Base-by-base conservation (phyloP, 192 early-diverging fungal species). In the Entomortierella lignicola region DNA sequence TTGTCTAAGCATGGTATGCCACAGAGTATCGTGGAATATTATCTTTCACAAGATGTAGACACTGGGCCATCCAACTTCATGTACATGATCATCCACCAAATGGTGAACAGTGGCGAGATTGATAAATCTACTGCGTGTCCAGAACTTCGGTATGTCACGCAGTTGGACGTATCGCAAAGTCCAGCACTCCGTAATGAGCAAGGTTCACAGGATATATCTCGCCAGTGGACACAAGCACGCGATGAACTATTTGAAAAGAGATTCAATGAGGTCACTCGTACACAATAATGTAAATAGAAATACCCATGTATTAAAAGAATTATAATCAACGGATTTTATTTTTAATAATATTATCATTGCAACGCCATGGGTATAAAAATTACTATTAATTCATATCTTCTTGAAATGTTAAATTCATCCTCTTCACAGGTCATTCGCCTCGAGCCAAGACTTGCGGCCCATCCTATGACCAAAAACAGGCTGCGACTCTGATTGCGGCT, bases 381-480 rank as follows among this genome's bases (percentile, higher is more conserved):
- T 47, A 47, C 8, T 47, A 47, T 4, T 12, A 47, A 47, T 47
- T 11, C 2, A 4, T 15, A 2, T 47, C 17, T 47, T 10, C 4
- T 37, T 37, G 34, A n/a, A n/a, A 37, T 37, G 34, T 4, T 37
- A 4, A 10, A 4, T 37, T 37, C 4, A 10, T 37, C 34, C 34
- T 47, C n/a, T 70, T 18, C 53, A 71, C 20, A 71, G 26, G 39
- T 71, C 69, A 44, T 71, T 71, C 2, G 69, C 69, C 31, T 62
- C 69, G 4, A 71, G 26, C 69, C 69, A 71, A 8, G 69, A 71
- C 44, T 63, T 71, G 39, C 69, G 60, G 8, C 69, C 69, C 69
- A 71, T 71, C 21, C 39, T 39, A 10, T 60, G 52, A 20, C 34
- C 32, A 58, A 54, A 62, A 34, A 47, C 25, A 6, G 23, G 55